These are phyloP conservation scores for Phialophora expanda DNA, from an alignment of 2,329 filamentous ascomycete genomes.

Conservation along the genomic window DNA sequence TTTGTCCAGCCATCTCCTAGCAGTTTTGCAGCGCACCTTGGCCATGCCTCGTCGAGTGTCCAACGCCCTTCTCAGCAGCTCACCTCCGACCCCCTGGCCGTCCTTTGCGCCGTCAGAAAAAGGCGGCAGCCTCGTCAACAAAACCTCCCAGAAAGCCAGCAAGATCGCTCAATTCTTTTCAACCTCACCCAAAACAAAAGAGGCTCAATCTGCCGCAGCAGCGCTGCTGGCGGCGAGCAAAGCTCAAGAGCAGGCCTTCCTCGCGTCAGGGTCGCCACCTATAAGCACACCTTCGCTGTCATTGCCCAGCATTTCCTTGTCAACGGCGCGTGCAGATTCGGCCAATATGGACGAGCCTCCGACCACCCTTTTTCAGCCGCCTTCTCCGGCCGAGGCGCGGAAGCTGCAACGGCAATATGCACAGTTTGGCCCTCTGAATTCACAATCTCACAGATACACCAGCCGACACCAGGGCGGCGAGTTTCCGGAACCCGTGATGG, in stretches of 20 bases:
- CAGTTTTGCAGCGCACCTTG: conserved; percentile 13
- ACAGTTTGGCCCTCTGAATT: conserved; percentile 85
- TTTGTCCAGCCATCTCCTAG: not conserved
- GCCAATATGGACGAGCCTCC: conserved; percentile 73
- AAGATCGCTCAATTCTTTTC: conserved; percentile 84
- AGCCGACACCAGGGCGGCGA: conserved; percentile 83
- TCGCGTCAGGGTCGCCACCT: conserved; percentile 65
- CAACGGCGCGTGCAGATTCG: conserved; percentile 79
- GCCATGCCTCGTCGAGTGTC: conserved; percentile 68
- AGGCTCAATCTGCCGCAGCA: conserved; percentile 57
- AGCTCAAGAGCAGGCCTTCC: conserved; percentile 62
- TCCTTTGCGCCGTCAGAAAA: conserved; percentile 59
- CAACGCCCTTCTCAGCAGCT: conserved; percentile 62
- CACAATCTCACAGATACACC: conserved; percentile 81
- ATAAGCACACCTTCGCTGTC: conserved; percentile 76
- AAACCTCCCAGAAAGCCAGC: conserved; percentile 67
- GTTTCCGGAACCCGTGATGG: conserved; percentile 82
- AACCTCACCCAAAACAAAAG: conserved; percentile 75
- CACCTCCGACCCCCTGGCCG: conserved; percentile 55
- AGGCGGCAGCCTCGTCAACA: conserved; percentile 55
- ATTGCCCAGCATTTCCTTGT: conserved; percentile 88
- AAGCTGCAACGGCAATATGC: conserved; percentile 78
- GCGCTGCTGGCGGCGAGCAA: conserved; percentile 71
- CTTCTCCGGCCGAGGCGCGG: conserved; percentile 79
- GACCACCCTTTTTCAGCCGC: conserved; percentile 85